These are phyloP conservation scores for Elymus sibiricus DNA, from an alignment of 176 grass and related monocot species.

Conservation along the genomic window DNA sequence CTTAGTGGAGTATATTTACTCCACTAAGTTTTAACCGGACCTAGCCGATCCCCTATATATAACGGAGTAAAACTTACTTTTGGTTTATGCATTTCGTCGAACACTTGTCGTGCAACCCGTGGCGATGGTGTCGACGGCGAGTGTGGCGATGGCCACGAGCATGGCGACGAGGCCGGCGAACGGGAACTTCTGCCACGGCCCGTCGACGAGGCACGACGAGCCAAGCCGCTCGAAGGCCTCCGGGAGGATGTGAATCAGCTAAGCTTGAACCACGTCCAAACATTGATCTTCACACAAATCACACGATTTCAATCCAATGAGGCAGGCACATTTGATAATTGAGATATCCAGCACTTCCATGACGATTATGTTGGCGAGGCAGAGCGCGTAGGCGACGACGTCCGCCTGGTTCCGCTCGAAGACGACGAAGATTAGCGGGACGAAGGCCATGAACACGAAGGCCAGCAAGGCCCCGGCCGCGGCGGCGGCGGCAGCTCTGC, in stretches of 20 bases:
- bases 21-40: no score
- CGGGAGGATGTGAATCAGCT: background rate
- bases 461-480: constrained; percentile 7
- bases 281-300: background rate
- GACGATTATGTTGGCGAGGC: constrained; percentile 46
- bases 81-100: no score
- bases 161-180: no score
- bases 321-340: constrained; percentile 3
- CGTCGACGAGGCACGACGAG: no score
- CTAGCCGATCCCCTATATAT: no score
- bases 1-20: no score
- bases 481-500: background rate
- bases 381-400: constrained; percentile 43
- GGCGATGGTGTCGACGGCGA: no score
- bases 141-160: no score
- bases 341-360: background rate
- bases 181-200: no score
- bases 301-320: constrained; percentile 16
- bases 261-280: background rate
- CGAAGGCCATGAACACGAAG: constrained; percentile 47
- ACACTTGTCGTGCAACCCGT: no score
- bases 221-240: no score
- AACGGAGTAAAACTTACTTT: no score
- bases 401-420: constrained; percentile 59
- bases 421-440: constrained; percentile 49